phyloP scores from a whole-genome alignment of 768 basidiomycete genomes.

The Sporobolomyces pararoseus region DNA sequence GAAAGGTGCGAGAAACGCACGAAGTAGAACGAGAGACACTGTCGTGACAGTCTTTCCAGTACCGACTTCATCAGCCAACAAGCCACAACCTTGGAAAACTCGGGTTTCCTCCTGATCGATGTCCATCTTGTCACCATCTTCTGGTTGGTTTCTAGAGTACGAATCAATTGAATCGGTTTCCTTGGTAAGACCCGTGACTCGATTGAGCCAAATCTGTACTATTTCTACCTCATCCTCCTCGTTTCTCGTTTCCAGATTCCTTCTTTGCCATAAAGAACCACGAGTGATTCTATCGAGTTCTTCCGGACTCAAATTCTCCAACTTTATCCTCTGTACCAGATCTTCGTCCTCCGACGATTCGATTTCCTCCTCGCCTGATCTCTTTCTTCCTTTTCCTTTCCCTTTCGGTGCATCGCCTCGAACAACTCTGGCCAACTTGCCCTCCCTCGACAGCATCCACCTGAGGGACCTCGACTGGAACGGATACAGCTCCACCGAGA shows the following conservation, averaged over 20 bases:
- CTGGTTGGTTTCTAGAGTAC: slow-evolving; percentile 7
- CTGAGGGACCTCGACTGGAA: slow-evolving; percentile 51
- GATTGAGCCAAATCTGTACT: slow-evolving; percentile 34
- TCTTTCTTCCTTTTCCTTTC: background rate
- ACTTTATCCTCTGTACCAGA: background rate
- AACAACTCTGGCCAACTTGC: slow-evolving; percentile 9
- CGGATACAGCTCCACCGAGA: slow-evolving; percentile 48
- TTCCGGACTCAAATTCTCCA: background rate
- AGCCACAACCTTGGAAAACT: slow-evolving; percentile 44
- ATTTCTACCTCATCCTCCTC: no score
- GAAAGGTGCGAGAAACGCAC: slow-evolving; percentile 27
- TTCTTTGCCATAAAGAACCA: slow-evolving; percentile 34
- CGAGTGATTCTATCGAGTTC: background rate
- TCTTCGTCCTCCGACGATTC: background rate
- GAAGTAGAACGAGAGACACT: slow-evolving; percentile 49
- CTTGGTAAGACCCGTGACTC: slow-evolving; percentile 9
- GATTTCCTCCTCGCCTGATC: background rate
- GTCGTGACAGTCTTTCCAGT: slow-evolving; percentile 53
- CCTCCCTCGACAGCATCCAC: slow-evolving; percentile 48
- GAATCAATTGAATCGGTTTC: background rate
- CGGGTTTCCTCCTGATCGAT: slow-evolving; percentile 4
- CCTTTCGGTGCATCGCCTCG: background rate
- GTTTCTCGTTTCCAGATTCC: background rate
- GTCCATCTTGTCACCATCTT: no score
- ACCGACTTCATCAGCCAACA: slow-evolving; percentile 54